Base-by-base conservation (phyloP, 768 basidiomycete species). In the Agrocybe pediades region DNA sequence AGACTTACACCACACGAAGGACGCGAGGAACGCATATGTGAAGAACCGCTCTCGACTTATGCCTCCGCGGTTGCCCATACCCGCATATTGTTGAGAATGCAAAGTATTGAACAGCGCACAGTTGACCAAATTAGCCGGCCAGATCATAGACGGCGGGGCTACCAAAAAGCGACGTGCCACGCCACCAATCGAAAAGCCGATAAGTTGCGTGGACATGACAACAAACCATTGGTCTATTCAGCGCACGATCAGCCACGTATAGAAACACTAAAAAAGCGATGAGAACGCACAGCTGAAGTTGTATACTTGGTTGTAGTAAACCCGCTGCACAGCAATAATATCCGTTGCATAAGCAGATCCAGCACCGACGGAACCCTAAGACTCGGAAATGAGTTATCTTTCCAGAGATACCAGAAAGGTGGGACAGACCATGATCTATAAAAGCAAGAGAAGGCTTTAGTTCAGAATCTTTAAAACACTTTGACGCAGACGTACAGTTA, bases 161-260 rank as follows among this genome's bases (percentile, higher is more conserved):
- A 90, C 88, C 9, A 90, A 79, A 76, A 90, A 90, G 15, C 87
- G 83, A 8, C 85, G 79, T 2, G 80, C 79, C 30, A 89, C 70
- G 13, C 90, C 89, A 41, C 88, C 89, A 43, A 90, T 81, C 5
- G 87, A 89, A 70, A 89, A 90, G 2, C 90, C 88, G 41, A 90
- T 88, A 51, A 88, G 68, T 57, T 86, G 84, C 0, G 82, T 82
- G 11, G 81, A 83, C 66, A 89, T 79, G 16, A 89, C 85, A 1
- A 89, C 71, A 54, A 89, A 79, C 83, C 87, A 86, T 68, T 88
- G 86, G 64, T 87, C 86, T 76, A 46, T 11, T 62, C 44, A 40
- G 27, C 23, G n/a, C 11, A 36, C 23, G 53, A 29, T 42, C 16
- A 24, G n/a, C n/a, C 2, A 19, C 9, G 7, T 26, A 15, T 20